Evolutionary conservation across 2,329 filamentous ascomycete genomes (phyloP).

Genomic region (Fusarium fujikuroi): DNA sequence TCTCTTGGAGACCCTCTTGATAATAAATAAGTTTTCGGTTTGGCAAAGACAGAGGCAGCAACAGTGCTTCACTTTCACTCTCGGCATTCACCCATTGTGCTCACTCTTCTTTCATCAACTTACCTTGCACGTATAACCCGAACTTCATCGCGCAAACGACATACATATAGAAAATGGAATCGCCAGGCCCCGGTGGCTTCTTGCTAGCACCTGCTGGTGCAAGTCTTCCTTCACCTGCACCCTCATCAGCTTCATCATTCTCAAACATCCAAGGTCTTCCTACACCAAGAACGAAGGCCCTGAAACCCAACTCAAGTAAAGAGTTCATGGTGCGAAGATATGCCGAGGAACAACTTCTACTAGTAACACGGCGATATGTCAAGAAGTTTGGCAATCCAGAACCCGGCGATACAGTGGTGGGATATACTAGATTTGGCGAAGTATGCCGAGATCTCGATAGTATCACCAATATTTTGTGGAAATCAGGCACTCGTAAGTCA

Average conservation of each 20-base stretch:
- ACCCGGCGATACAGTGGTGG: constrained; percentile 59
- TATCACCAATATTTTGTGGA: constrained; percentile 84
- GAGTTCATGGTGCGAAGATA: constrained; percentile 70
- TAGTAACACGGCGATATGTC: constrained; percentile 67
- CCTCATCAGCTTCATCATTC: constrained; percentile 59
- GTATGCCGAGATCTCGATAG: constrained; percentile 79
- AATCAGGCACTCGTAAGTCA: constrained; percentile 82
- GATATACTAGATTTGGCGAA: constrained; percentile 72
- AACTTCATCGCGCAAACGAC: neutral
- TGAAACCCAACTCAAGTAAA: constrained; percentile 67
- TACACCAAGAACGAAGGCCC: constrained; percentile 62
- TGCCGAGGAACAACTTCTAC: constrained; percentile 62
- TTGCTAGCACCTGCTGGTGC: constrained; percentile 53
- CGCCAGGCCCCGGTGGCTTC: constrained; percentile 61
- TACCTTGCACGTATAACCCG: no score
- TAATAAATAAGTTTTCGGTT: neutral
- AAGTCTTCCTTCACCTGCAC: constrained; percentile 65
- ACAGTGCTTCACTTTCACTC: neutral
- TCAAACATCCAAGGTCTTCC: constrained; percentile 58
- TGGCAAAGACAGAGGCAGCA: neutral
- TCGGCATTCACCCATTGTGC: neutral
- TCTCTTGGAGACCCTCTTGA: neutral
- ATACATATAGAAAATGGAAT: neutral
- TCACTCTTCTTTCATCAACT: neutral
- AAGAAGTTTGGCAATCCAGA: constrained; percentile 65